Base-by-base conservation (phyloP, 73 alveolate species). In the Paramecium pentaurelia region DNA sequence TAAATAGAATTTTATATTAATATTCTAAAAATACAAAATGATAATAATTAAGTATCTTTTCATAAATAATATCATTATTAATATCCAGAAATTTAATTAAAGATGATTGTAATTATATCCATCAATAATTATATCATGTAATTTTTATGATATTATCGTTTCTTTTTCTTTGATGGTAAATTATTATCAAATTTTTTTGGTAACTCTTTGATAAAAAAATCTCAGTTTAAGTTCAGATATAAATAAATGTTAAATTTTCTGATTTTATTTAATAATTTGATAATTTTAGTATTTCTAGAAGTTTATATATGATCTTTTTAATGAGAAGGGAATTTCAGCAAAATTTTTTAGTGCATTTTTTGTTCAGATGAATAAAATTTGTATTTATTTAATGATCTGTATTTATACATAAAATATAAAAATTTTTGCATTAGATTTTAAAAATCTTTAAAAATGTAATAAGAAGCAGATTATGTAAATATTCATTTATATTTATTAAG, bases 381-480 rank as follows among this genome's bases (percentile, higher is more conserved):
- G 32, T 18, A 18, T 18, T 9, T 54, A 54, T 54, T 54, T 54
- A 54, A 54, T 54, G 70, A 54, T 54, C 70, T 16, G 70, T 54
- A 54, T 54, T 54, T 54, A 54, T 54, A 54, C 70, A 54, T n/a
- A 28, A 64, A 27, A 64, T 28, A 64, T 64, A 64, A 64, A 64
- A 64, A 32, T 32, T 64, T 64, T 64, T 64, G 84, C 84, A 64
- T 64, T 64, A 64, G 87, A 73, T 73, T 73, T 37, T 30, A 73
- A 44, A 73, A 73, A 73, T 73, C 87, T 36, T 73, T 73, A 36
- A 73, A 73, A 73, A 73, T 73, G 87, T 73, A 73, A 73, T 73
- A 73, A 73, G 87, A 73, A 73, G 87, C 60, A 40, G 91, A 80
- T 80, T 80, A 80, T 27, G 91, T 80, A 80, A 80, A 80, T 80